Percentiles rank a stretch among this genome's conserved stretches.
These are phyloP conservation scores for Aphanoascus verrucosus DNA, from an alignment of 2,329 filamentous ascomycete genomes.

Conservation along the genomic window DNA sequence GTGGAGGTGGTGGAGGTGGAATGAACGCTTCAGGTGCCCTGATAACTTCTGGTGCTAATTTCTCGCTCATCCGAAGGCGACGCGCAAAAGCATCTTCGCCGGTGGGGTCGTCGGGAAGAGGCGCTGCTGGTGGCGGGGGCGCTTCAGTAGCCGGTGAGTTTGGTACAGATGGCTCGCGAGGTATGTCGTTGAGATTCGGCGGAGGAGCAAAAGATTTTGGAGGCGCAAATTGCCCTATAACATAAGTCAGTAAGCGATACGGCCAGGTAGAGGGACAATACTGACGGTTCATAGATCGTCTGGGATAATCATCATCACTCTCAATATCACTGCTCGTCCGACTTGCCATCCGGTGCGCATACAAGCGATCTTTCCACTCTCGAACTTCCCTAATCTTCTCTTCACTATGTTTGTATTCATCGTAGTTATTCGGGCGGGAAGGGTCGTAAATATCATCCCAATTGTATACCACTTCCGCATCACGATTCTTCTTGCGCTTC, in stretches of 20 bases:
- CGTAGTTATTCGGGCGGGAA: slow-evolving; percentile 67
- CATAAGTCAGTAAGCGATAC: slow-evolving; percentile 13
- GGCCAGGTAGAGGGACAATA: slow-evolving; percentile 15
- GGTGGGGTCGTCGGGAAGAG: slow-evolving; percentile 47
- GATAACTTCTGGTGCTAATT: slow-evolving; percentile 17
- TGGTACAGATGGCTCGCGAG: slow-evolving; percentile 20
- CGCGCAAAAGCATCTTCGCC: slow-evolving; percentile 61
- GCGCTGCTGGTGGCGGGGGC: slow-evolving; percentile 32
- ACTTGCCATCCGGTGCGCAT: slow-evolving; percentile 53
- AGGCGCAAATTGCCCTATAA: slow-evolving; percentile 41
- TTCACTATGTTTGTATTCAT: slow-evolving; percentile 73
- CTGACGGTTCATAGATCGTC: slow-evolving; percentile 39
- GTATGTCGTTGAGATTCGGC: slow-evolving; percentile 31
- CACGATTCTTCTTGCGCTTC: slow-evolving; percentile 64
- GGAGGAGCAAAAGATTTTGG: slow-evolving; percentile 45
- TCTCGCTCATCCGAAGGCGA: slow-evolving; percentile 49
- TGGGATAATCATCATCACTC: slow-evolving; percentile 40
- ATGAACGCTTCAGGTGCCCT: slow-evolving; percentile 12
- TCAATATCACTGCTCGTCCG: slow-evolving; percentile 37
- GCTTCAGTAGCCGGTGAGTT: slow-evolving; percentile 15
- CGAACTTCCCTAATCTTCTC: slow-evolving; percentile 68
- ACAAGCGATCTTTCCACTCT: slow-evolving; percentile 77
- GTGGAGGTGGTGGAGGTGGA: slow-evolving; percentile 21
- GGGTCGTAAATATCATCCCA: slow-evolving; percentile 93
- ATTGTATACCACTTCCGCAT: slow-evolving; percentile 51